phyloP scores from a whole-genome alignment of 139 green algal genomes.

The Axilococcus clingmanii region DNA sequence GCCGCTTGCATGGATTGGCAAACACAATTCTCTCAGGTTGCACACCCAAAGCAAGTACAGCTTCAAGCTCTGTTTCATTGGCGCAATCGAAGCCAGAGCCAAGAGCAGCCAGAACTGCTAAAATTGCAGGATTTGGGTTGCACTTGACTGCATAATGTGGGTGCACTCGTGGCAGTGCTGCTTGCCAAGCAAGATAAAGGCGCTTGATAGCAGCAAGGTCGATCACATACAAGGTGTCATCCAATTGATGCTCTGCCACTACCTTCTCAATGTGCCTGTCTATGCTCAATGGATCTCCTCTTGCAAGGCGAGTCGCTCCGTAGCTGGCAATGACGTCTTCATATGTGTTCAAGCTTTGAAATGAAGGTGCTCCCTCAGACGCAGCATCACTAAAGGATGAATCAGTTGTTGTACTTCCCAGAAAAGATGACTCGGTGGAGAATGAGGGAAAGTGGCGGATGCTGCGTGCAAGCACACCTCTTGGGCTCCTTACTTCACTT shows the following conservation, averaged over 20 bases:
- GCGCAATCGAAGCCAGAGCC: constrained; percentile 95
- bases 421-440: constrained; percentile 1
- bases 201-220: constrained; percentile 74
- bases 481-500: background rate
- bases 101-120: constrained; percentile 70
- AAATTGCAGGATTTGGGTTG: constrained; percentile 77
- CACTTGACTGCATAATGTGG: constrained; percentile 95
- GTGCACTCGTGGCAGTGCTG: constrained; percentile 74
- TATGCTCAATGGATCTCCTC: constrained; percentile 8
- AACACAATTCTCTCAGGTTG: constrained; percentile 75
- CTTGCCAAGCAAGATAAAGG: constrained; percentile 66
- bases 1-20: constrained; percentile 90
- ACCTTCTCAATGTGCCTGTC: constrained; percentile 21
- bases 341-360: background rate
- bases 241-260: constrained; percentile 24
- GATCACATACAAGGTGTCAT: constrained; percentile 87
- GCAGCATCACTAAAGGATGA: constrained; percentile 11
- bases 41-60: constrained; percentile 72
- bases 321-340: constrained; percentile 25
- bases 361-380: constrained; percentile 11
- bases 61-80: constrained; percentile 70
- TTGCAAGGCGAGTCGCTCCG: constrained; percentile 8
- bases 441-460: constrained; percentile 30
- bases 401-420: background rate
- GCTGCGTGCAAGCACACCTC: constrained; percentile 22